phyloP scores from a whole-genome alignment of 805 yeast species.

The Osmozyma mogii region DNA sequence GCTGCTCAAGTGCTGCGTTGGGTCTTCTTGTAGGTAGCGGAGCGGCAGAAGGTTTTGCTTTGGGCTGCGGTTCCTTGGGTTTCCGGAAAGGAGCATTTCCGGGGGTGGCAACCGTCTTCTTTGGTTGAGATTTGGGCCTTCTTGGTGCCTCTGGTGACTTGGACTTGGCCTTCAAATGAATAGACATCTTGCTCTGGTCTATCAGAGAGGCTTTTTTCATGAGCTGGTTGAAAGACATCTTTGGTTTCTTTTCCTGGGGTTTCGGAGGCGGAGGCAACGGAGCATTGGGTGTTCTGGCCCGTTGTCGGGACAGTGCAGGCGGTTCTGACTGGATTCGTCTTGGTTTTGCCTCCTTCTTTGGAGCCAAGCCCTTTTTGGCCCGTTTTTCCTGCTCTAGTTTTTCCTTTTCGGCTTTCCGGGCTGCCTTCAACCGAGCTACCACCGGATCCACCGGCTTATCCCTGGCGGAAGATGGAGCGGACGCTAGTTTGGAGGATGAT shows the following conservation, averaged over 20 bases:
- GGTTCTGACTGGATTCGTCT: neutral
- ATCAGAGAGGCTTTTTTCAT: constrained; percentile 62
- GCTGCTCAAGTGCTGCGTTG: constrained; percentile 43
- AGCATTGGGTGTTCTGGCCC: constrained; percentile 2
- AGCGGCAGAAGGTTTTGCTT: constrained; percentile 5
- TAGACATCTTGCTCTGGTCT: constrained; percentile 38
- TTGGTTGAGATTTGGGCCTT: constrained; percentile 2
- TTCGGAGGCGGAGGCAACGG: constrained; percentile 6
- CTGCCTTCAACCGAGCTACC: constrained; percentile 59
- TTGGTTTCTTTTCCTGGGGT: constrained; percentile 12
- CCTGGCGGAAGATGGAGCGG: no score
- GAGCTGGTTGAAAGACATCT: constrained; percentile 56
- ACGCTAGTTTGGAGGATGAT: no score
- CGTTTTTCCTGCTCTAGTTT: constrained; percentile 28
- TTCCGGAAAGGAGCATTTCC: neutral
- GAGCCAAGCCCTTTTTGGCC: constrained; percentile 25
- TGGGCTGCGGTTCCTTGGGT: neutral
- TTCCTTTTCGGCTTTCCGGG: constrained; percentile 49
- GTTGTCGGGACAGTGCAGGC: no score
- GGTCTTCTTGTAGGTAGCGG: constrained; percentile 49
- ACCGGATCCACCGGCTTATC: constrained; percentile 68
- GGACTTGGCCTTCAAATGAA: constrained; percentile 32
- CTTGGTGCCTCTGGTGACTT: constrained; percentile 22
- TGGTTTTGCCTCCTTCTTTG: constrained; percentile 8
- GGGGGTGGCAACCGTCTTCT: constrained; percentile 4